Evolutionary conservation across 1,284 basidiomycete species (phyloP).

Genomic region (Rhizoctonia solani): DNA sequence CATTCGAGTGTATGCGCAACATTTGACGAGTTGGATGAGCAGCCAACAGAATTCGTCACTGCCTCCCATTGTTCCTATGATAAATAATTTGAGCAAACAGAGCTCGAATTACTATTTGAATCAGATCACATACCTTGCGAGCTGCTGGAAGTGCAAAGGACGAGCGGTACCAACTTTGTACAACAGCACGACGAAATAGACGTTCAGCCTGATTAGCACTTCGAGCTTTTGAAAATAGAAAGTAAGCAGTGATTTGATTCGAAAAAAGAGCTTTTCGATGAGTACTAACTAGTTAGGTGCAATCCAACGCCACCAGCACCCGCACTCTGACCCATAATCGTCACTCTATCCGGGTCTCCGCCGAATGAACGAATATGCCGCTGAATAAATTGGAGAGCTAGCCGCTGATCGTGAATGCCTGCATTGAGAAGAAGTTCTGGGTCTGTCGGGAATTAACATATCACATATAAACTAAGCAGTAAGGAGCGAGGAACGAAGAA

Average conservation of each 20-base stretch:
- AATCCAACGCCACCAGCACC: conserved; percentile 2
- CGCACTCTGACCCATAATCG: conserved; percentile 26
- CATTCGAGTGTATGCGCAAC: conserved; percentile 28
- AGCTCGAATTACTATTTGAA: too few relatives aligned
- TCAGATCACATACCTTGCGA: conserved; percentile 11
- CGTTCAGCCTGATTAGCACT: background rate
- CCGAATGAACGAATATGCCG: conserved; percentile 43
- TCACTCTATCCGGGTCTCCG: conserved; percentile 41
- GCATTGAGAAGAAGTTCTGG: conserved; percentile 53
- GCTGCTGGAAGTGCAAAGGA: conserved; percentile 3
- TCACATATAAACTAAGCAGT: conserved; percentile 10
- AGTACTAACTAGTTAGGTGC: background rate
- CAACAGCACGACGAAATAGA: conserved; percentile 27
- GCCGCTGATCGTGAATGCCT: conserved; percentile 63
- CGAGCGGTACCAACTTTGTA: conserved; percentile 33
- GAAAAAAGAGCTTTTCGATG: conserved; percentile 5
- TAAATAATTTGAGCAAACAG: background rate
- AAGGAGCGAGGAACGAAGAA: background rate
- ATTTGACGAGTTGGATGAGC: background rate
- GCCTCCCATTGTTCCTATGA: background rate
- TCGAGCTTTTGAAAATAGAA: conserved; percentile 5
- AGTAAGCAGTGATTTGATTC: conserved; percentile 18
- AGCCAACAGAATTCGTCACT: background rate
- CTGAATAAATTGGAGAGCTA: conserved; percentile 44
- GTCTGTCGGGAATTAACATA: background rate